These are phyloP conservation scores for Mucor racemosus DNA, from an alignment of 371 early-diverging fungal species.

Conservation along the genomic window DNA sequence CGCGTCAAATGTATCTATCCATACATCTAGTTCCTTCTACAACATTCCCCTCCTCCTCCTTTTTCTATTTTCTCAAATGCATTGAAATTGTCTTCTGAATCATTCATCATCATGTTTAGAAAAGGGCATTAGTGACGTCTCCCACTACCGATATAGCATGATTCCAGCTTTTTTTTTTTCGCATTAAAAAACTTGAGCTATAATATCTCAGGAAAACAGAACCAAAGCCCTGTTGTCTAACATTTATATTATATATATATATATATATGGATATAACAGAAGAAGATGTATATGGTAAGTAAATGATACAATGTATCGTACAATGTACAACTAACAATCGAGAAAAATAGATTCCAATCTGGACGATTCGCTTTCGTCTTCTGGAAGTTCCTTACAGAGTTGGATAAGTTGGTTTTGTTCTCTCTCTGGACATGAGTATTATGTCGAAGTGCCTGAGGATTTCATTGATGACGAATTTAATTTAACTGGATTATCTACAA, in stretches of 20 bases:
- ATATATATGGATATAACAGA: constrained; percentile 11
- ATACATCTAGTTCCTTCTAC: not conserved
- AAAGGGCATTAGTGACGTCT: not conserved
- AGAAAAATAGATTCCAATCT: not conserved
- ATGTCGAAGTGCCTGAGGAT: constrained; percentile 85
- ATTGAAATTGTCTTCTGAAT: too few species aligned
- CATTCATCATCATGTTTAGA: not conserved
- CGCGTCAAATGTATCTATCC: not conserved
- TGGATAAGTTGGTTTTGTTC: constrained; percentile 94
- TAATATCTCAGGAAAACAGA: not conserved
- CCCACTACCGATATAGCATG: not conserved
- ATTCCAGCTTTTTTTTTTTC: not conserved
- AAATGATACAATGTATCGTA: not conserved
- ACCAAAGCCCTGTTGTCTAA: not conserved
- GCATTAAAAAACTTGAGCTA: not conserved
- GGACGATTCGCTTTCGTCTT: constrained; percentile 15
- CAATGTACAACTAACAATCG: not conserved
- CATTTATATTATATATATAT: not conserved
- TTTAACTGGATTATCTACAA: constrained; percentile 81
- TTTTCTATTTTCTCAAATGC: too few species aligned
- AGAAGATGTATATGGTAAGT: constrained; percentile 14
- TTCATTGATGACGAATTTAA: constrained; percentile 95
- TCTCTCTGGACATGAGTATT: constrained; percentile 82
- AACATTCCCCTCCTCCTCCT: not conserved
- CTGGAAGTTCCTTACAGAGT: constrained; percentile 37